These are phyloP conservation scores for Aspergillus cavernicola DNA, from an alignment of 495 filamentous ascomycete genomes.

Conservation along the genomic window DNA sequence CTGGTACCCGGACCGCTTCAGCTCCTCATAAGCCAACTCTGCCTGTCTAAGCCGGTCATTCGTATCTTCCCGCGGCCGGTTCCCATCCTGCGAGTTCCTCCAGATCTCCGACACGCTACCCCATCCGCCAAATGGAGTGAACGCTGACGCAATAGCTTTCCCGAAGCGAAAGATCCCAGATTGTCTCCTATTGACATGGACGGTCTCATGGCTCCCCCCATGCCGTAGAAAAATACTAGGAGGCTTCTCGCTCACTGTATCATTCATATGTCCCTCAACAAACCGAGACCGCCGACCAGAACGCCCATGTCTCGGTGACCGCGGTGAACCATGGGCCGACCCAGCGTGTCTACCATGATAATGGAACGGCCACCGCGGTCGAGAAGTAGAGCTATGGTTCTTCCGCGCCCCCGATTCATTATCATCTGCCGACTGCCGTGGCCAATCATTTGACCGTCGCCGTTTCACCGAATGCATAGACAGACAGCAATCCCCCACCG, in stretches of 20 bases:
- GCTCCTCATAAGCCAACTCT: conserved; percentile 54
- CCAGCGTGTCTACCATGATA: conserved; percentile 2
- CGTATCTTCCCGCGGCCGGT: conserved; percentile 25
- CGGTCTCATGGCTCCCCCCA: conserved; percentile 16
- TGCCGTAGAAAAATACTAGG: conserved; percentile 59
- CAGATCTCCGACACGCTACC: conserved; percentile 31
- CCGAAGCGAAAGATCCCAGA: conserved; percentile 59
- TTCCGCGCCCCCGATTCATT: neutral
- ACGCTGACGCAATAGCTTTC: conserved; percentile 52
- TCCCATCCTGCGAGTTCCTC: conserved; percentile 24
- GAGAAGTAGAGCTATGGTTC: no score
- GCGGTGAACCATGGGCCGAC: no score
- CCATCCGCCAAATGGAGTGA: conserved; percentile 52
- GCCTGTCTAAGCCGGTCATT: conserved; percentile 46
- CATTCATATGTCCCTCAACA: conserved; percentile 73
- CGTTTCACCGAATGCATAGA: conserved; percentile 40
- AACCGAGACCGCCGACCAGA: conserved; percentile 57
- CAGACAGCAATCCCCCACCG: conserved; percentile 5
- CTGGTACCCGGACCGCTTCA: conserved; percentile 58
- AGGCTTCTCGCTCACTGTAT: conserved; percentile 65
- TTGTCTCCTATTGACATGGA: conserved; percentile 13
- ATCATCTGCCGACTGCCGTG: conserved; percentile 19
- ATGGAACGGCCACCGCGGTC: conserved; percentile 15
- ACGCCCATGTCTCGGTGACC: conserved; percentile 20
- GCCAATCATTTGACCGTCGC: conserved; percentile 49